Conservation (phyloP, 352 stramenopile genomes). For the Globisporangium paroecandrum region DNA sequence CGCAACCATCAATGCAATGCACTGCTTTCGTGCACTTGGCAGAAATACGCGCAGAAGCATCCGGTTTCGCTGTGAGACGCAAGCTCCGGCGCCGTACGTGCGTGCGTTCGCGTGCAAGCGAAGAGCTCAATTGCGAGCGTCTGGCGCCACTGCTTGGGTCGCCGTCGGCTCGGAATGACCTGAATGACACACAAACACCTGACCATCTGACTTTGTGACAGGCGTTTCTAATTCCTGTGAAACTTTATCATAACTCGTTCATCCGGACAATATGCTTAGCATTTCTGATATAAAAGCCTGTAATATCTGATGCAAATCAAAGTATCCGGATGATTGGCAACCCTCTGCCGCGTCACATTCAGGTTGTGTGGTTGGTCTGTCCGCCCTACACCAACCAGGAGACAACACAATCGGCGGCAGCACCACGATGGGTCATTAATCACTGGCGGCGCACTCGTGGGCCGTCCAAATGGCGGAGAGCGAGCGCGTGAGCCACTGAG, state of each 20-base stretch:
- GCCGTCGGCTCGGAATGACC: not conserved
- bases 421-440: conserved; percentile 1
- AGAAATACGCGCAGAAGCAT: not conserved
- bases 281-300: not conserved
- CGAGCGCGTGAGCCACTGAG: not conserved
- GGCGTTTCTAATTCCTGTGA: conserved; percentile 4
- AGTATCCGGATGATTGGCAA: conserved; percentile 3
- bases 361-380: not conserved
- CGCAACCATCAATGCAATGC: not conserved
- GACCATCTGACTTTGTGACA: not conserved
- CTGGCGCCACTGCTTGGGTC: conserved; percentile 1
- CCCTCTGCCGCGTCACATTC: conserved; percentile 13
- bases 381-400: not conserved
- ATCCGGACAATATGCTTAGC: not conserved
- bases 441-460: not conserved
- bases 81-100: not conserved
- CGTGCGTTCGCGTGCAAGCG: not conserved
- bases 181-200: not conserved
- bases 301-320: not conserved
- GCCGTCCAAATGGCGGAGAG: not conserved
- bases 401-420: not conserved
- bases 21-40: not conserved
- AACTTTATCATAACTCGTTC: not conserved
- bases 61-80: not conserved
- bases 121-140: not conserved